Evolutionary conservation across 2,329 filamentous ascomycete genomes (phyloP).

Genomic region (Albophoma yamanashiensis): DNA sequence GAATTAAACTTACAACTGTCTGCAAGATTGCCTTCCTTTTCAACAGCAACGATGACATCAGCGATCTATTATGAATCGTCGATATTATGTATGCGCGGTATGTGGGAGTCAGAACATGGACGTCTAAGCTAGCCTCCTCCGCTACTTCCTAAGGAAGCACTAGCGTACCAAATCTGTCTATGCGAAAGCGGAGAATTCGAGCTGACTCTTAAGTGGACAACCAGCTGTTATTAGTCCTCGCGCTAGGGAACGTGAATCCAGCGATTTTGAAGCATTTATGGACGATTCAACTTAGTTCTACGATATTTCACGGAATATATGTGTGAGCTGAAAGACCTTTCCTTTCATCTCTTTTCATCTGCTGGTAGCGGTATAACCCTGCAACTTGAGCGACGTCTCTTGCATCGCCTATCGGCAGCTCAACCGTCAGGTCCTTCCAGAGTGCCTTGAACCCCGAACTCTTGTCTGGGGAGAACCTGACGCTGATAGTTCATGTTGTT

Average conservation of each 20-base stretch:
- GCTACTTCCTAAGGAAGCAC: no score
- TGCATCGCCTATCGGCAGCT: conserved; percentile 21
- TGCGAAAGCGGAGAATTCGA: background rate
- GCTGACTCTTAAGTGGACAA: background rate
- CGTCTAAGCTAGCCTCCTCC: no score
- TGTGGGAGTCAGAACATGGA: no score
- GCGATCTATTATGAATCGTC: background rate
- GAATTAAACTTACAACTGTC: no score
- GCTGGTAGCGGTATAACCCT: background rate
- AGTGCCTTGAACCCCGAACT: conserved; percentile 19
- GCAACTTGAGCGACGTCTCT: conserved; percentile 8
- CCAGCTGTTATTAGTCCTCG: background rate
- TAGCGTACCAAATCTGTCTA: background rate
- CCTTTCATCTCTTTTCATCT: background rate
- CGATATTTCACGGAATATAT: background rate
- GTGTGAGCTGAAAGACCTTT: background rate
- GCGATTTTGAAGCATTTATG: background rate
- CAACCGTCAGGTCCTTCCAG: conserved; percentile 20
- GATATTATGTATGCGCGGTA: no score
- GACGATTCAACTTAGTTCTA: background rate
- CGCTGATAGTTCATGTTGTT: conserved; percentile 11
- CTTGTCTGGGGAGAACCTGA: conserved; percentile 19
- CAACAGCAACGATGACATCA: background rate
- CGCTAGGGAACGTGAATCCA: background rate
- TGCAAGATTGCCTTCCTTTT: no score